A percentile compares a stretch with the other conserved stretches of the same genome.
Evolutionary conservation across 148 eudicot genomes (phyloP).

Genomic region (Heliamphora exappendiculata): DNA sequence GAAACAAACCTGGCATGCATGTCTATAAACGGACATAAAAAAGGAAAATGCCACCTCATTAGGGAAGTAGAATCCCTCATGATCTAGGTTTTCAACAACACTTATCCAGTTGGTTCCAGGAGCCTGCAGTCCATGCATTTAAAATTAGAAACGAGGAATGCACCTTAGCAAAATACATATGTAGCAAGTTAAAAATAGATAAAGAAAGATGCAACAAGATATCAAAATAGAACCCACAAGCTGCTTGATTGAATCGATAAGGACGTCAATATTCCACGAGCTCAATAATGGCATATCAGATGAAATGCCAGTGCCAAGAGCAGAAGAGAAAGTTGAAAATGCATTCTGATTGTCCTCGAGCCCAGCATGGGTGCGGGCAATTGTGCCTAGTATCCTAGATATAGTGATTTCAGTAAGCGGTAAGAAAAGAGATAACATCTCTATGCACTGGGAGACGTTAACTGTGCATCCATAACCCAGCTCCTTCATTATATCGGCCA

Average conservation of each 20-base stretch:
- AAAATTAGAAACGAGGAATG: background rate
- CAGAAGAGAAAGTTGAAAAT: constrained; percentile 62
- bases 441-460: constrained; percentile 73
- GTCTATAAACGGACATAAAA: constrained; percentile 69
- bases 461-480: constrained; percentile 85
- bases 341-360: constrained; percentile 53
- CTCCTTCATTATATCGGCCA: constrained; percentile 83
- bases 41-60: constrained; percentile 63
- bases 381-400: constrained; percentile 67
- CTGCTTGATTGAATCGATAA: constrained; percentile 74
- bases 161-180: background rate
- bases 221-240: constrained; percentile 51
- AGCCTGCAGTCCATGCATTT: constrained; percentile 38
- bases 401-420: constrained; percentile 68
- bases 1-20: constrained; percentile 29
- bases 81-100: constrained; percentile 78
- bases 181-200: background rate
- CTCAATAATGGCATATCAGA: constrained; percentile 49
- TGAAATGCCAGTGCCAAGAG: constrained; percentile 41
- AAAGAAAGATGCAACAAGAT: background rate
- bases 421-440: constrained; percentile 56
- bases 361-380: constrained; percentile 57
- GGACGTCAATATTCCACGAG: constrained; percentile 78
- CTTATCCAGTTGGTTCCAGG: constrained; percentile 75
- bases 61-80: constrained; percentile 85